Base-by-base conservation (phyloP, 2,329 filamentous ascomycete genomes). In the Orbilia oligospora region DNA sequence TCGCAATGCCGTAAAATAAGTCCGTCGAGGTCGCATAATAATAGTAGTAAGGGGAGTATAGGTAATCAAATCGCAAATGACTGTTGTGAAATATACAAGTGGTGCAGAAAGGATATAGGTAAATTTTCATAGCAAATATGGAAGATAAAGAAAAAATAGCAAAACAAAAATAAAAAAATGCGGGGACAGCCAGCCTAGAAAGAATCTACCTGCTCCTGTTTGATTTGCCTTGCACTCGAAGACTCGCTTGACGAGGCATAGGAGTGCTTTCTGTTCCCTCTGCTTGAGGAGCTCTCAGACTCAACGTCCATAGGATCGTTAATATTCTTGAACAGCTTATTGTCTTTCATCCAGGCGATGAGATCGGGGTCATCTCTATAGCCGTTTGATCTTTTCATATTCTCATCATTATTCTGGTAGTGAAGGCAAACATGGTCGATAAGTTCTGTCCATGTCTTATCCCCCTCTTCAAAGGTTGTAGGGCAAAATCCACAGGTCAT, bases 391-490 rank as follows among this genome's bases (percentile, higher is more conserved):
- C 49, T 63, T 18, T 44, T 46, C 1, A 78, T 18, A 14, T n/a
- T 12, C 14, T 63, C 46, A 12, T 78, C 68, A 41, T 65, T 68
- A 10, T 5, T 56, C 41, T 78, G 75, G 30, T 72, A 78, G 33
- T 78, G 75, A 27, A 78, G 75, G 20, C 75, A 65, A 41, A 78
- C 75, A 58, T 78, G 75, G 20, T 78, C 75, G 38, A 72, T 78
- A 3, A 78, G 64, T 14, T 78, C 75, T 14, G 44, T 48, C 75
- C 75, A 78, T 48, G 75, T 78, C 38, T 56, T 69, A 64, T 78
- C 75, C 12, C 75, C 75, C 5, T 68, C 27, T 18, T 78, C 68
- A 33, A 78, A 78, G 2, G 71, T 63, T 6, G n/a, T 20, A 12
- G 46, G 49, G 64, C 75, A 78, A 38, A 78, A 78, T 10, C 75